phyloP scores from a whole-genome alignment of 345 rosid genomes.

The Lenwebbia sp. region DNA sequence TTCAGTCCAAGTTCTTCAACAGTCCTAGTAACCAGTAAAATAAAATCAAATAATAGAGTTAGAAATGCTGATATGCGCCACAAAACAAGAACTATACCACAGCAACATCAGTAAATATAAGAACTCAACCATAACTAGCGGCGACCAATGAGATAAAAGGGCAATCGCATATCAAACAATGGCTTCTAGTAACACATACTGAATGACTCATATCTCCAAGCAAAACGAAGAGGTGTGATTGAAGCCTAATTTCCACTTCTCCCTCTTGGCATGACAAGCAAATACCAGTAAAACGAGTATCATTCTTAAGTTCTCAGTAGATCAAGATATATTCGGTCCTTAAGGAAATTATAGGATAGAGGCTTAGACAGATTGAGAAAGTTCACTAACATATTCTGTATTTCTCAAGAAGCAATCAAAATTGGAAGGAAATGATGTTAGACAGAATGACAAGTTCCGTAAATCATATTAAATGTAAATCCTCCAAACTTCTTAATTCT shows the following conservation, averaged over 20 bases:
- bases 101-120: constrained; percentile 2
- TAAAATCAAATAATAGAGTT: background rate
- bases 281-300: background rate
- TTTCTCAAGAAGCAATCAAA: background rate
- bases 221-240: background rate
- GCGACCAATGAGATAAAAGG: background rate
- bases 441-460: background rate
- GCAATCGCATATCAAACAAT: background rate
- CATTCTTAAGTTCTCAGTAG: background rate
- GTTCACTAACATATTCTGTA: background rate
- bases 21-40: constrained; percentile 37
- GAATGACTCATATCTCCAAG: background rate
- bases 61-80: background rate
- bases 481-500: background rate
- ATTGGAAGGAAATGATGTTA: background rate
- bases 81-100: background rate
- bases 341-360: background rate
- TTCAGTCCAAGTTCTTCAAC: constrained; percentile 67
- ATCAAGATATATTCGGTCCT: background rate
- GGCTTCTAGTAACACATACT: background rate
- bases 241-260: background rate
- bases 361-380: background rate
- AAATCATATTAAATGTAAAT: background rate
- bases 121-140: background rate
- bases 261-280: background rate